Percentiles rank a stretch among this genome's conserved stretches.
Conservation (phyloP, 208 protist genomes). For the Zelonia costaricensis region DNA sequence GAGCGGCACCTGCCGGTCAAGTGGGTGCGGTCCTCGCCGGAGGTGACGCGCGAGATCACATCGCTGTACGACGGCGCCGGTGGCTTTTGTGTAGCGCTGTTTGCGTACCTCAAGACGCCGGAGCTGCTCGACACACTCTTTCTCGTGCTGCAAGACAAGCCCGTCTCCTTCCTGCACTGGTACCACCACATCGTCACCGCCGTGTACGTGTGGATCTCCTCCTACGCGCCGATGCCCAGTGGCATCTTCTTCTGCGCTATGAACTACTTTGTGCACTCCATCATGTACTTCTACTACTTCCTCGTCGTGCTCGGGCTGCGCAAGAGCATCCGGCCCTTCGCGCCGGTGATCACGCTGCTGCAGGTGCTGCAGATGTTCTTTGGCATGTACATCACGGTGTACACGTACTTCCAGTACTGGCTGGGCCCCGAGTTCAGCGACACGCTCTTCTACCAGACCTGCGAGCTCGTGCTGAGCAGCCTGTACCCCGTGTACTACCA, state of each 20-base stretch:
- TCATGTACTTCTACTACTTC: constrained; percentile 94
- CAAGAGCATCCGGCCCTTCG: constrained; percentile 59
- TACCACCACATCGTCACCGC: constrained; percentile 89
- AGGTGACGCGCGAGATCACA: constrained; percentile 5
- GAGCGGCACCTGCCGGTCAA: constrained; percentile 35
- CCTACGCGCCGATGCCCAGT: constrained; percentile 28
- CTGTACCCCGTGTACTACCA: constrained; percentile 2
- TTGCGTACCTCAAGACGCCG: constrained; percentile 65
- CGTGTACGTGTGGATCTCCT: constrained; percentile 87
- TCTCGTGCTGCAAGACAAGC: constrained; percentile 69
- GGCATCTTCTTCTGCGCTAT: constrained; percentile 85
- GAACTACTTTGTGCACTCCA: constrained; percentile 90
- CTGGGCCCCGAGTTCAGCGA: constrained; percentile 16
- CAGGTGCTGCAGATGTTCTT: constrained; percentile 90
- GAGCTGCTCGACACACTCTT: constrained; percentile 77
- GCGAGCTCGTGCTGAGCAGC: constrained; percentile 1
- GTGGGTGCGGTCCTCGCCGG: constrained; percentile 4
- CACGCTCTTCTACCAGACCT: constrained; percentile 14
- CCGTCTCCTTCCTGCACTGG: constrained; percentile 79
- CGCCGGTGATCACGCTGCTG: constrained; percentile 71
- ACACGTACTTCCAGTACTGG: constrained; percentile 37
- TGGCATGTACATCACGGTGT: constrained; percentile 62
- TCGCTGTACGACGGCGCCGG: constrained; percentile 23
- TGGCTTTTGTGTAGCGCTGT: constrained; percentile 48
- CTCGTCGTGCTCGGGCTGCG: constrained; percentile 47